Evolutionary conservation across 2,329 filamentous ascomycete species (phyloP).

Genomic region (Neonectria sp.): DNA sequence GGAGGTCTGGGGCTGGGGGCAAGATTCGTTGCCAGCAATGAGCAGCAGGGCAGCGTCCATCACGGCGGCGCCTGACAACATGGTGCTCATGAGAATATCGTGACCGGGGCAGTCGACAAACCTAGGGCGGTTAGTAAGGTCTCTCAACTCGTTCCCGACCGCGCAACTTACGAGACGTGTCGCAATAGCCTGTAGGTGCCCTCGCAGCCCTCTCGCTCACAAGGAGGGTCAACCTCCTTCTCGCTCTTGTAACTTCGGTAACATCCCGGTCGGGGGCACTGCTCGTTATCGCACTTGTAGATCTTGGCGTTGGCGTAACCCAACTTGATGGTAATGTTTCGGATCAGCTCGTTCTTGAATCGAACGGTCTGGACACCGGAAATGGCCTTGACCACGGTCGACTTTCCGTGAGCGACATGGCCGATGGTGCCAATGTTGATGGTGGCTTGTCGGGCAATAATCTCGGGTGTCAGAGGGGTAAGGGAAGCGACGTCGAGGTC

Average conservation of each 20-base stretch:
- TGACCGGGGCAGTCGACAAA: slow-evolving; percentile 99
- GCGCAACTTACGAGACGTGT: slow-evolving; percentile 85
- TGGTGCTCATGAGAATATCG: slow-evolving; percentile 99
- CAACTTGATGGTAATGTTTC: slow-evolving; percentile 99
- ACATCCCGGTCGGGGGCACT: slow-evolving; percentile 94
- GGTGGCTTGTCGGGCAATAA: slow-evolving; percentile 97
- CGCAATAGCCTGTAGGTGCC: slow-evolving; percentile 91
- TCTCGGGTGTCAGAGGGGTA: slow-evolving; percentile 92
- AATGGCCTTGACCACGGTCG: slow-evolving; percentile 98
- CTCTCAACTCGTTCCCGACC: slow-evolving; percentile 1
- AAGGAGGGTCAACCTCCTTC: slow-evolving; percentile 97
- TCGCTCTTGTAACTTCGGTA: slow-evolving; percentile 98
- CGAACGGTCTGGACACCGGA: slow-evolving; percentile 98
- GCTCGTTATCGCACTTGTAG: slow-evolving; percentile 95
- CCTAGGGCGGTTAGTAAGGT: slow-evolving; percentile 60
- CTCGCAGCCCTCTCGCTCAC: slow-evolving; percentile 91
- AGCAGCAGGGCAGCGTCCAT: slow-evolving; percentile 98
- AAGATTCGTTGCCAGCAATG: slow-evolving; percentile 98
- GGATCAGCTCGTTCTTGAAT: slow-evolving; percentile 99
- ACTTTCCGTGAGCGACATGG: slow-evolving; percentile 99
- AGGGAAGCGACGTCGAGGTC: slow-evolving; percentile 87
- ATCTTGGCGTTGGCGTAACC: slow-evolving; percentile 99
- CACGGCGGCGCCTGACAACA: slow-evolving; percentile 99
- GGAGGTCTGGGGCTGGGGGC: slow-evolving; percentile 97
- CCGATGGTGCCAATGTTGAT: slow-evolving; percentile 99